phyloP scores from a whole-genome alignment of 208 protist genomes.

The Leishmania lainsoni region DNA sequence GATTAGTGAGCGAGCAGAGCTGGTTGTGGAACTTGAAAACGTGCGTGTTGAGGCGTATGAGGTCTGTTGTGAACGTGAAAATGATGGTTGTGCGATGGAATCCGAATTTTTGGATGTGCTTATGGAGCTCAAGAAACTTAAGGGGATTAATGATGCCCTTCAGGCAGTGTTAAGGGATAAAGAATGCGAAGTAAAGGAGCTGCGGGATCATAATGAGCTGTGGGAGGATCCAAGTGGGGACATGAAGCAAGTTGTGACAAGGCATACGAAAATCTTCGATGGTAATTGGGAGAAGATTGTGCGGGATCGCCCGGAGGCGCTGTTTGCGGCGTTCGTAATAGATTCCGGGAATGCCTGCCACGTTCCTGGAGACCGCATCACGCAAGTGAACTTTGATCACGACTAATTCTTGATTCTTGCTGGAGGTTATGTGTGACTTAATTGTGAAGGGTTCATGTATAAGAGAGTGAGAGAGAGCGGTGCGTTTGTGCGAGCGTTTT shows the following conservation, averaged over 20 bases:
- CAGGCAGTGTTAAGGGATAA: conserved; percentile 27
- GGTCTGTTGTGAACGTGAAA: neutral
- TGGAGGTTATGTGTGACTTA: neutral
- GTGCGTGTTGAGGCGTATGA: conserved; percentile 2
- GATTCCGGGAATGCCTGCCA: conserved; percentile 65
- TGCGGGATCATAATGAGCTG: conserved; percentile 40
- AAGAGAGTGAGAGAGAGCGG: neutral
- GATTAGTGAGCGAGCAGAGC: neutral
- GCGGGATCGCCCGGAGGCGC: conserved; percentile 47
- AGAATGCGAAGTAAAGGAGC: conserved; percentile 39
- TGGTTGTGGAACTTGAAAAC: conserved; percentile 2
- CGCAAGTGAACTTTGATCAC: conserved; percentile 44
- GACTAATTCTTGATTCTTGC: conserved; percentile 13
- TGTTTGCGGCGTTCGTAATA: conserved; percentile 62
- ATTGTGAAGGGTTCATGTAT: neutral
- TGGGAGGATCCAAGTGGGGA: conserved; percentile 28
- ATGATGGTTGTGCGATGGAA: neutral
- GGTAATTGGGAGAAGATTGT: conserved; percentile 58
- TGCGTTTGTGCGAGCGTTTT: neutral
- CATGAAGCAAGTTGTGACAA: conserved; percentile 45
- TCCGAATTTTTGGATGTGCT: neutral
- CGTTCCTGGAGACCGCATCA: conserved; percentile 60
- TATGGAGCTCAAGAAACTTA: conserved; percentile 4
- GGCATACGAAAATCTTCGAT: conserved; percentile 61
- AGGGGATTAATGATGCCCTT: conserved; percentile 36